Evolutionary conservation across 2,329 filamentous ascomycete species (phyloP), one percentile per base, ranked within the genome.

Genomic region (Colletotrichum sp.): DNA sequence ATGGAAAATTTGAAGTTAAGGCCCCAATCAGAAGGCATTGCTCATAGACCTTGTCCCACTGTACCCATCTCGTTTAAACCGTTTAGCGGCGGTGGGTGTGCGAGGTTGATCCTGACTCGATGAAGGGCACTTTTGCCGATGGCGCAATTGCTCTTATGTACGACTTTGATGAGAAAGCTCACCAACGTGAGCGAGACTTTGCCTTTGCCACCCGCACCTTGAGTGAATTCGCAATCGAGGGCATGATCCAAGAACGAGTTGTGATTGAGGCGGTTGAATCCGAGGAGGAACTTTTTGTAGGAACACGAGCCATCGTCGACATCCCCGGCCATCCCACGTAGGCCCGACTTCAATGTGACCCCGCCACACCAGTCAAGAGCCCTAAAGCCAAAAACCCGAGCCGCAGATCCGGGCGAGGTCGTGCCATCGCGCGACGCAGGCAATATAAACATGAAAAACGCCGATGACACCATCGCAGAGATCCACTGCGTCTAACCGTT

Each of bases 391-490:
- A 28, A 18, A 32, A 16, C 4, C 28, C 16, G 64, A 72, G 68
- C 72, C 63, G 69, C 32, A 67, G 22, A 68, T 39, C 73, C 55
- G 63, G 48, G 13, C 13, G n/a, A 10, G n/a, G 26, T 62, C 55
- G 30, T 67, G 52, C 12, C 36, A 52, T 72, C 15, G 68, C 39
- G 57, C 52, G 18, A 8, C 9, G 12, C 26, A 68, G 30, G 32
- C 24, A 68, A 48, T 36, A 55, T 72, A 63, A 22, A 62, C n/a
- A 18, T 57, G 55, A 68, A 72, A 75, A 75, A 64, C 55, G 30
- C 69, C 24, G 72, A 75, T 75, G 68, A 68, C 72, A 72, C 63
- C 72, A 75, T 75, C 72, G 62, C 62, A 22, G 52, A 63, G 69
- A 59, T 57, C 72, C 72, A 60, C 72, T 32, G 22, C 30, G 39